Evolutionary conservation across 768 basidiomycete genomes (phyloP).

Genomic region (Cytidiella melzeri): DNA sequence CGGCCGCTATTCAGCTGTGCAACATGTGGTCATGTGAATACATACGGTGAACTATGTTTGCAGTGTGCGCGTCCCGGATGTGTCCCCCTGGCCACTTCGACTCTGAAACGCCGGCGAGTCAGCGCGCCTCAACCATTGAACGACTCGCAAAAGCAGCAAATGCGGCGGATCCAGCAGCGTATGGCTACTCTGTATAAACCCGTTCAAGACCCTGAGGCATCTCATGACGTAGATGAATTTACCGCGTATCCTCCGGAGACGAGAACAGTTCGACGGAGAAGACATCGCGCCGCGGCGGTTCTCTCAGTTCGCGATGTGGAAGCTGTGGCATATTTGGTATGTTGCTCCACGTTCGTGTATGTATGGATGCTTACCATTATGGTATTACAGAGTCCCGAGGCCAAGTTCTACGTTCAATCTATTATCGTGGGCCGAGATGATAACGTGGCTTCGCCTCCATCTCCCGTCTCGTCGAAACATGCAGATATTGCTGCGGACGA

Average conservation of each 20-base stretch:
- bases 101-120: slow-evolving; percentile 12
- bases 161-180: slow-evolving; percentile 13
- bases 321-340: slow-evolving; percentile 1
- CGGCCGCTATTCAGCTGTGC: slow-evolving; percentile 20
- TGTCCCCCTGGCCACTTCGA: slow-evolving; percentile 2
- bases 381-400: neutral
- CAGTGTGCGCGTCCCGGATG: slow-evolving; percentile 17
- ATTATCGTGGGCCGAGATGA: neutral
- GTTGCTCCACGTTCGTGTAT: neutral
- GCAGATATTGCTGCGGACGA: neutral
- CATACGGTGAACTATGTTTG: slow-evolving; percentile 17
- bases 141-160: slow-evolving; percentile 24
- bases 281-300: slow-evolving; percentile 10
- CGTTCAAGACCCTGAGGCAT: neutral
- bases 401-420: slow-evolving; percentile 2
- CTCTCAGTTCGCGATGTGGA: slow-evolving; percentile 2
- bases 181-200: neutral
- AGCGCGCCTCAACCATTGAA: slow-evolving; percentile 21
- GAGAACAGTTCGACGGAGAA: neutral
- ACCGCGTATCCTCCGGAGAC: slow-evolving; percentile 1
- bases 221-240: neutral
- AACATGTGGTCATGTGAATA: slow-evolving; percentile 17
- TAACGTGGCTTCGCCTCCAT: neutral
- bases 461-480: neutral
- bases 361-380: neutral